Conservation (phyloP, 1,284 basidiomycete species). For the Cutaneotrichosporon cutaneum region DNA sequence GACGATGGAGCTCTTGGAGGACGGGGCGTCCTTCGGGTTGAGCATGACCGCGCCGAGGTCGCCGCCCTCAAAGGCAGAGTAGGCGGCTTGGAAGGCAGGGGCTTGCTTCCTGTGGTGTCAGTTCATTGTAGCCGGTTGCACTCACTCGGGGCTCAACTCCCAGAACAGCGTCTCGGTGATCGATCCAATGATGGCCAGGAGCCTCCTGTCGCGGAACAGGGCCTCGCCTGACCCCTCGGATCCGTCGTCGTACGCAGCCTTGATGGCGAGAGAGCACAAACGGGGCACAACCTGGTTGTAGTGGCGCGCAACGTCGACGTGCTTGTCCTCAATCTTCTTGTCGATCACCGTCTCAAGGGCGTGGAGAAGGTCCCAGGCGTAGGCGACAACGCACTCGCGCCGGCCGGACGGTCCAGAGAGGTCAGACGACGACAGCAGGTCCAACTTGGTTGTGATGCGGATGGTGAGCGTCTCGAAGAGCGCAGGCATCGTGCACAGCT, state of each 20-base stretch:
- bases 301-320: constrained; percentile 75
- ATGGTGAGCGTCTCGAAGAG: constrained; percentile 84
- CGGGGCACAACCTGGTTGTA: constrained; percentile 69
- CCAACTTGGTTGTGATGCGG: constrained; percentile 74
- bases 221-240: constrained; percentile 27
- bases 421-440: constrained; percentile 56
- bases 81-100: constrained; percentile 60
- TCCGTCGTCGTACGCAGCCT: constrained; percentile 49
- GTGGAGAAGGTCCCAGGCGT: constrained; percentile 76
- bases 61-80: constrained; percentile 64
- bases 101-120: constrained; percentile 55
- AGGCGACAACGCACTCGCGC: constrained; percentile 66
- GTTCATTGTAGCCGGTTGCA: constrained; percentile 13
- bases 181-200: constrained; percentile 65
- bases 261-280: constrained; percentile 69
- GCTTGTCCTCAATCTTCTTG: constrained; percentile 62
- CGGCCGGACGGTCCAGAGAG: constrained; percentile 29
- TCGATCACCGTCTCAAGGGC: constrained; percentile 65
- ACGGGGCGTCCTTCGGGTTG: constrained; percentile 49
- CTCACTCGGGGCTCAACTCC: constrained; percentile 64
- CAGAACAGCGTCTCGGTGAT: constrained; percentile 70
- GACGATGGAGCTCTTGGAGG: constrained; percentile 5
- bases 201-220: constrained; percentile 62
- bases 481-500: constrained; percentile 70
- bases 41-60: constrained; percentile 60